A percentile compares a stretch with the other conserved stretches of the same genome.
These are phyloP conservation scores for Citrus maxima DNA, from an alignment of 345 rosid species.

Conservation along the genomic window DNA sequence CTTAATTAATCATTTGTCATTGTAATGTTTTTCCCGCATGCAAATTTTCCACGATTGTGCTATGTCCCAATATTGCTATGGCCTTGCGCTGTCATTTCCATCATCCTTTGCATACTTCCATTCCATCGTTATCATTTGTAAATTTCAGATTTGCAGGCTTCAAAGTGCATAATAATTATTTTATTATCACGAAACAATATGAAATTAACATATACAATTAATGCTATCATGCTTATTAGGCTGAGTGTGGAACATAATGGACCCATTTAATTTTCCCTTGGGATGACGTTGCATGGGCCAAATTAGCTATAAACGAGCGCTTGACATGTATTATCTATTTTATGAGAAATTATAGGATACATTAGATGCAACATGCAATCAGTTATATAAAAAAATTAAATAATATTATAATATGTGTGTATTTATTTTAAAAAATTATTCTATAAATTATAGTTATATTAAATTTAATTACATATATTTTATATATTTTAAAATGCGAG, in stretches of 20 bases:
- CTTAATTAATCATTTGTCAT: no score
- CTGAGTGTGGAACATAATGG: background rate
- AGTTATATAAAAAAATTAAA: no score
- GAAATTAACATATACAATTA: no score
- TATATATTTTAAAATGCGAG: no score
- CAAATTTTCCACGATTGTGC: background rate
- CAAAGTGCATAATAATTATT: background rate
- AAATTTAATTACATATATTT: no score
- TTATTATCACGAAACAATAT: no score
- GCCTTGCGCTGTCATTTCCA: background rate
- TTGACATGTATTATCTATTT: background rate
- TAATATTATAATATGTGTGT: no score
- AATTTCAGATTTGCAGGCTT: background rate
- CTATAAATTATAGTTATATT: no score
- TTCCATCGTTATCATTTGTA: background rate
- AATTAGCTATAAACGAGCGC: background rate
- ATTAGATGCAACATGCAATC: no score
- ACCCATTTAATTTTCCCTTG: background rate
- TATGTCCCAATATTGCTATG: background rate
- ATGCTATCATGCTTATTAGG: background rate
- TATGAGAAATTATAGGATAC: no score
- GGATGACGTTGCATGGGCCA: background rate
- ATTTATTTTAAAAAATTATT: no score
- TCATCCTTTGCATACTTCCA: background rate
- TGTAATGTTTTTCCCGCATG: constrained; percentile 2